Evolutionary conservation across 805 yeast genomes (phyloP).

Genomic region (Teunomyces funiuensis): DNA sequence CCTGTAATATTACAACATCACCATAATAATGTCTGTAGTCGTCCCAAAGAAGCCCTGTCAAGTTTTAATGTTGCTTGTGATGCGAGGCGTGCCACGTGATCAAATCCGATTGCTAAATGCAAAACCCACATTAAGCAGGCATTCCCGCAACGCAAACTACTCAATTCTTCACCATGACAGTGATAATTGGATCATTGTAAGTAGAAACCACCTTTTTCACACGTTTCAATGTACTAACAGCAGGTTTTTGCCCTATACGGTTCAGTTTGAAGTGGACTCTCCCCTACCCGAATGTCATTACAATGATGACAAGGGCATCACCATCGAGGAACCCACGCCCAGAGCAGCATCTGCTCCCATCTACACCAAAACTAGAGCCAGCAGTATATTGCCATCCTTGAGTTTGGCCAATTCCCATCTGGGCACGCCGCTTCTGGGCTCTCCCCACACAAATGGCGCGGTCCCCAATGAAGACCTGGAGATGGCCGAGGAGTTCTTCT

Average conservation of each 20-base stretch:
- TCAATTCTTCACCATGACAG: slow-evolving; percentile 46
- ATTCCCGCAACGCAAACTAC: not conserved
- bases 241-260: slow-evolving; percentile 72
- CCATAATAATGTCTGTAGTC: not conserved
- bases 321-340: slow-evolving; percentile 3
- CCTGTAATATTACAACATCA: not conserved
- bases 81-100: no score
- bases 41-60: no score
- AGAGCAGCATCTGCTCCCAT: slow-evolving; percentile 12
- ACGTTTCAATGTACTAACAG: slow-evolving; percentile 19
- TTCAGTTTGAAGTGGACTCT: slow-evolving; percentile 56
- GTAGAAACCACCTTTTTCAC: slow-evolving; percentile 26
- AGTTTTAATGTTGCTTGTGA: no score
- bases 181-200: slow-evolving; percentile 68
- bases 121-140: not conserved
- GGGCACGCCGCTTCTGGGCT: slow-evolving; percentile 16
- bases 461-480: slow-evolving; percentile 38
- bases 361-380: slow-evolving; percentile 6
- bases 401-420: slow-evolving; percentile 35
- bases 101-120: not conserved
- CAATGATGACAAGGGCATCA: slow-evolving; percentile 3
- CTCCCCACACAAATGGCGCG: slow-evolving; percentile 12
- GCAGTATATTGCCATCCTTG: slow-evolving; percentile 35
- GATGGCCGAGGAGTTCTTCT: slow-evolving; percentile 53
- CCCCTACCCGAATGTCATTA: slow-evolving; percentile 9